phyloP scores from a whole-genome alignment of 140 eudicot species.

The Erigeron philadelphicus region DNA sequence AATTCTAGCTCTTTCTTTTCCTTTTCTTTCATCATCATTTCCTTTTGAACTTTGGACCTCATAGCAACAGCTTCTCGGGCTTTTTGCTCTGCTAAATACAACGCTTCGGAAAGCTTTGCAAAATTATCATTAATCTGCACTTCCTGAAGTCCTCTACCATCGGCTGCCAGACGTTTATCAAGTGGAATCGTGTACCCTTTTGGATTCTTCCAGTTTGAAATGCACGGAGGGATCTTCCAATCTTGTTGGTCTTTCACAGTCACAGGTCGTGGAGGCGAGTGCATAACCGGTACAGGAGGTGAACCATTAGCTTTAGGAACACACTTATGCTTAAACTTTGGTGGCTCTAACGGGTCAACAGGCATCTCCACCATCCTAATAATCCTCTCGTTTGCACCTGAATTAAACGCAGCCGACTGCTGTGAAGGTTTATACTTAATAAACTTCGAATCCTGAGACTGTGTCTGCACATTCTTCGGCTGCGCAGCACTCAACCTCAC shows the following conservation, averaged over 20 bases:
- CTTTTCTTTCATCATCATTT: conserved; percentile 81
- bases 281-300: conserved; percentile 90
- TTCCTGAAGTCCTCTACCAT: conserved; percentile 85
- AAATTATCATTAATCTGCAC: conserved; percentile 79
- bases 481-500: conserved; percentile 91
- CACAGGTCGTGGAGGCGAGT: conserved; percentile 85
- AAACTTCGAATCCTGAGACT: conserved; percentile 54
- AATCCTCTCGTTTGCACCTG: conserved; percentile 84
- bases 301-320: conserved; percentile 93
- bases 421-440: conserved; percentile 87
- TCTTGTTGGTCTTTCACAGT: conserved; percentile 87
- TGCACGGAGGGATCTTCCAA: conserved; percentile 90
- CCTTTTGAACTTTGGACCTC: conserved; percentile 80
- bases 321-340: conserved; percentile 84
- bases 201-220: conserved; percentile 91
- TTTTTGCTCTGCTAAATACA: conserved; percentile 76
- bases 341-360: conserved; percentile 87
- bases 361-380: conserved; percentile 93
- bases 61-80: conserved; percentile 80
- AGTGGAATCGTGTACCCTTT: conserved; percentile 88
- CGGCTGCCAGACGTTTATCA: conserved; percentile 88
- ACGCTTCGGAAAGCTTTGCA: conserved; percentile 74
- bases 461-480: conserved; percentile 71
- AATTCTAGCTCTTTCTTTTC: conserved; percentile 73
- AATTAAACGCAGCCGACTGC: conserved; percentile 80